Evolutionary conservation across 2,329 filamentous ascomycete genomes (phyloP).

Genomic region (Monascus ruber): DNA sequence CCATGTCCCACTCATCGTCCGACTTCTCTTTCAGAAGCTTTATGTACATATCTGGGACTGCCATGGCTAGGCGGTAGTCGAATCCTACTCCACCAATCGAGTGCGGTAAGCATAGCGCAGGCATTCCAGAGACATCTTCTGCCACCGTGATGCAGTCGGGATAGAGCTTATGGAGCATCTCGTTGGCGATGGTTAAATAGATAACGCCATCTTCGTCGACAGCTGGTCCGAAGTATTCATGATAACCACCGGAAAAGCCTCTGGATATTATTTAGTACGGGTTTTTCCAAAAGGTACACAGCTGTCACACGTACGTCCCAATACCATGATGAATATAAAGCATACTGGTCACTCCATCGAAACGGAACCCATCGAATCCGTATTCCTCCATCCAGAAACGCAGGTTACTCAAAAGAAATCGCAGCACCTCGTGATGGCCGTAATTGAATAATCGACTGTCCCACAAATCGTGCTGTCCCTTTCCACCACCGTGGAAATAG

Average conservation of each 20-base stretch:
- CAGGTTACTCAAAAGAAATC: slow-evolving; percentile 92
- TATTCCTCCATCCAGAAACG: slow-evolving; percentile 99
- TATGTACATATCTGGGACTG: slow-evolving; percentile 97
- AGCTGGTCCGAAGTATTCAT: slow-evolving; percentile 84
- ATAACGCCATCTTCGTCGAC: slow-evolving; percentile 91
- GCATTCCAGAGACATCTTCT: slow-evolving; percentile 97
- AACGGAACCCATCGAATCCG: slow-evolving; percentile 89
- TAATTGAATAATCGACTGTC: slow-evolving; percentile 97
- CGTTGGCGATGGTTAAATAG: slow-evolving; percentile 93
- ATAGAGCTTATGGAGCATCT: slow-evolving; percentile 86
- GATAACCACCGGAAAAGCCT: slow-evolving; percentile 93
- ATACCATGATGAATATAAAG: slow-evolving; percentile 93
- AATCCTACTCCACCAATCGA: slow-evolving; percentile 87
- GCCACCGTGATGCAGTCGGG: slow-evolving; percentile 83
- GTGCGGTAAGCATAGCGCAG: slow-evolving; percentile 78
- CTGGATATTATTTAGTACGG: slow-evolving; percentile 31
- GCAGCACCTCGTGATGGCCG: slow-evolving; percentile 80
- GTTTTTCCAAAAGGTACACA: neutral
- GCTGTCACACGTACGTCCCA: slow-evolving; percentile 61
- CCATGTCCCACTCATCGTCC: slow-evolving; percentile 87
- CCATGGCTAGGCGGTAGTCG: slow-evolving; percentile 96
- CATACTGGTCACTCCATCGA: slow-evolving; percentile 98
- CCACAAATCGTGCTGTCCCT: slow-evolving; percentile 85
- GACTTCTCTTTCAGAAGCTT: slow-evolving; percentile 91
- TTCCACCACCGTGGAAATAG: slow-evolving; percentile 83